A percentile compares a stretch with the other conserved stretches of the same genome.
These are phyloP conservation scores for Protoeuglena noctilucae DNA, from an alignment of 139 green algal species.

Conservation along the genomic window DNA sequence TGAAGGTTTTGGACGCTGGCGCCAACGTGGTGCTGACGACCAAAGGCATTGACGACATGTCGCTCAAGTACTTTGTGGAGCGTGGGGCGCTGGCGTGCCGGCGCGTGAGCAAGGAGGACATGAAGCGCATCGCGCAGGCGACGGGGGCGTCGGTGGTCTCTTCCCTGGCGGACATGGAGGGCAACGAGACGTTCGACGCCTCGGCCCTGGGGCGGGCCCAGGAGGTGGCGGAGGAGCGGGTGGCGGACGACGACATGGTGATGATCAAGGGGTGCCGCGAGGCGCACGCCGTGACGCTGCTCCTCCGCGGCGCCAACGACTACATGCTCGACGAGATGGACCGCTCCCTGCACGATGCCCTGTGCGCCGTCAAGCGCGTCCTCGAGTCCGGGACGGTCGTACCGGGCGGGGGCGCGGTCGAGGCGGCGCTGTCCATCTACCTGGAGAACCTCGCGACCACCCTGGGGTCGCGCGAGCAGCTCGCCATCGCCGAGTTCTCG, in stretches of 20 bases:
- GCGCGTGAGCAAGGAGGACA: slow-evolving; percentile 87
- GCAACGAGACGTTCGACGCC: slow-evolving; percentile 86
- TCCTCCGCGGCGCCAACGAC: slow-evolving; percentile 93
- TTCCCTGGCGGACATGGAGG: slow-evolving; percentile 92
- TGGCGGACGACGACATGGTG: slow-evolving; percentile 59
- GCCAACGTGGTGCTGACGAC: slow-evolving; percentile 96
- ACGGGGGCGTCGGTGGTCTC: slow-evolving; percentile 72
- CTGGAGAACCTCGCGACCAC: slow-evolving; percentile 90
- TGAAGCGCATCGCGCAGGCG: slow-evolving; percentile 80
- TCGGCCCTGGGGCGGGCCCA: slow-evolving; percentile 44
- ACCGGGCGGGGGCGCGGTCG: slow-evolving; percentile 78
- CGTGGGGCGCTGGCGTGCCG: slow-evolving; percentile 73
- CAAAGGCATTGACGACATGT: slow-evolving; percentile 98
- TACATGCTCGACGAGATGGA: slow-evolving; percentile 99
- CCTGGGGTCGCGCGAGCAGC: slow-evolving; percentile 85
- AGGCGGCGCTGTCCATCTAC: slow-evolving; percentile 82
- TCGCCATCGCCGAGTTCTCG: slow-evolving; percentile 89
- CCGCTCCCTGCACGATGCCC: slow-evolving; percentile 83
- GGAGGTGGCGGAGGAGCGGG: slow-evolving; percentile 56
- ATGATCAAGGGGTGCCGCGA: slow-evolving; percentile 50
- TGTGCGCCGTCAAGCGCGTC: slow-evolving; percentile 95
- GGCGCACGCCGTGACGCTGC: slow-evolving; percentile 45
- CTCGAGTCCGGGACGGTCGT: slow-evolving; percentile 84
- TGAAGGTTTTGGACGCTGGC: slow-evolving; percentile 76
- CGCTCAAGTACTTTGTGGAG: slow-evolving; percentile 99